Evolutionary conservation across 352 stramenopile genomes (phyloP).

Genomic region (Thalassiosira tumida): DNA sequence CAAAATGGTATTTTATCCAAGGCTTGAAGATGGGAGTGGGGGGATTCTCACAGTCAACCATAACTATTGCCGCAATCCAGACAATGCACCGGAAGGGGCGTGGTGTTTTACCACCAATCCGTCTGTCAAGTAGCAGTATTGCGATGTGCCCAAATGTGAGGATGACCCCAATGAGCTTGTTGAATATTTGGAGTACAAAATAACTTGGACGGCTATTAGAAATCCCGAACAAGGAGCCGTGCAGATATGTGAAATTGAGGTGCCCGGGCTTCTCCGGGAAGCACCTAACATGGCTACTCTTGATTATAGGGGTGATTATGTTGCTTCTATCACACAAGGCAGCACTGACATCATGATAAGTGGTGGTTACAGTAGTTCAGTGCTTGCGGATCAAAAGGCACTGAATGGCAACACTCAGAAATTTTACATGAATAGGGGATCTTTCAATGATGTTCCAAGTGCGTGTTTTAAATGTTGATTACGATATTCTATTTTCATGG

Average conservation of each 20-base stretch:
- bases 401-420: conserved; percentile 60
- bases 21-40: background rate
- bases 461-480: background rate
- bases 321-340: conserved; percentile 35
- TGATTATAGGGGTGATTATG: conserved; percentile 53
- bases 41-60: background rate
- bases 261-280: conserved; percentile 61
- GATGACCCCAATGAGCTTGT: conserved; percentile 45
- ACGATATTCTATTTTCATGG: background rate
- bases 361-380: conserved; percentile 33
- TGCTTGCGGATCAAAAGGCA: background rate
- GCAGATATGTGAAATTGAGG: conserved; percentile 70
- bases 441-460: background rate
- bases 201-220: conserved; percentile 71
- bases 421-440: conserved; percentile 50
- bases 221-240: background rate
- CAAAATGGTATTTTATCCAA: conserved; percentile 1
- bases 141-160: conserved; percentile 38
- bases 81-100: conserved; percentile 33
- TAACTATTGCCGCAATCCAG: conserved; percentile 73
- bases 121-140: conserved; percentile 38
- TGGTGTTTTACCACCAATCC: conserved; percentile 60
- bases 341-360: conserved; percentile 18
- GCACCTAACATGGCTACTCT: conserved; percentile 31
- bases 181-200: conserved; percentile 75